A percentile compares a stretch with the other conserved stretches of the same genome.
phyloP scores from a whole-genome alignment of 352 stramenopile species.

The Phytophthora tentaculata region DNA sequence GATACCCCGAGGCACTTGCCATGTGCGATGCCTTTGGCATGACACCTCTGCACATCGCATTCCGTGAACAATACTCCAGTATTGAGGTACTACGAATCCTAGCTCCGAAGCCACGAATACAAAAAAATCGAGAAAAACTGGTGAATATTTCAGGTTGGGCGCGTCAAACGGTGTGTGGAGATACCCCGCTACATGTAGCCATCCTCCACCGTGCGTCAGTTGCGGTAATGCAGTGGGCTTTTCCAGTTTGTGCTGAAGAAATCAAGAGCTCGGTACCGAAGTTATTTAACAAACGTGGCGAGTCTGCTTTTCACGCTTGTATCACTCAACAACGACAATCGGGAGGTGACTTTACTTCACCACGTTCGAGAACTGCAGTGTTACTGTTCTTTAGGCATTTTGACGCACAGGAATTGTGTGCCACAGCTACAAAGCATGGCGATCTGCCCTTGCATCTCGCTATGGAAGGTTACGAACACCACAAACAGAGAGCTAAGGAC shows the following conservation, averaged over 20 bases:
- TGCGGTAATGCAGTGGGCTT: constrained; percentile 49
- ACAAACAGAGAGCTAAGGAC: constrained; percentile 20
- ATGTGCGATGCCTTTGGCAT: constrained; percentile 58
- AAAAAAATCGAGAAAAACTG: constrained; percentile 2
- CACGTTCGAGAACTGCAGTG: constrained; percentile 40
- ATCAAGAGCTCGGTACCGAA: constrained; percentile 2
- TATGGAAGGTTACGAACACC: constrained; percentile 45
- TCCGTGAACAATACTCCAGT: constrained; percentile 45
- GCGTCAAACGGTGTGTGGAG: constrained; percentile 32
- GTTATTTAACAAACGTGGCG: constrained; percentile 44
- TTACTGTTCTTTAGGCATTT: constrained; percentile 51
- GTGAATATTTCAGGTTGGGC: constrained; percentile 22
- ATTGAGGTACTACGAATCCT: constrained; percentile 40
- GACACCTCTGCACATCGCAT: constrained; percentile 66
- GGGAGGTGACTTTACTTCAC: constrained; percentile 25
- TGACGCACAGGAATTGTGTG: constrained; percentile 33
- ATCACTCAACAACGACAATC: constrained; percentile 34
- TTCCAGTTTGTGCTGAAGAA: constrained; percentile 4
- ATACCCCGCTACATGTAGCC: constrained; percentile 49
- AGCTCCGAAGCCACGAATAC: constrained; percentile 9
- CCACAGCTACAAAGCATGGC: constrained; percentile 40
- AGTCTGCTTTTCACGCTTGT: constrained; percentile 52
- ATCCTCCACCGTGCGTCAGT: constrained; percentile 44
- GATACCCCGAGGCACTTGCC: constrained; percentile 48
- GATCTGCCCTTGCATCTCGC: constrained; percentile 62